A percentile compares a stretch with the other conserved stretches of the same genome.
These are phyloP conservation scores for Micractinium sp. DNA, from an alignment of 139 green algal genomes.

Conservation along the genomic window DNA sequence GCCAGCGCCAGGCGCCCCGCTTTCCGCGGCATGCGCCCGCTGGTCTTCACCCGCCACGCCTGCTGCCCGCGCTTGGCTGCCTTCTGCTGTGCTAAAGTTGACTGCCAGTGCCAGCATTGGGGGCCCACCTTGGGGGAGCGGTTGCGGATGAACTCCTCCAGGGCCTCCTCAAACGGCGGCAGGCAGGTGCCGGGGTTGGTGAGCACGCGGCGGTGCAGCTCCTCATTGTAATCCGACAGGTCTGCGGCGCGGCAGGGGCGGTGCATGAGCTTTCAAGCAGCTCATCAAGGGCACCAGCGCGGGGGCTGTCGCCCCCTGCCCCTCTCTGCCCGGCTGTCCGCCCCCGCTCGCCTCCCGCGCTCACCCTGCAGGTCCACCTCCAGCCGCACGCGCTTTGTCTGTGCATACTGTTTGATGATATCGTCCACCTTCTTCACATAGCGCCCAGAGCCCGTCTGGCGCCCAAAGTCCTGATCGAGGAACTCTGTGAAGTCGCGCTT, in stretches of 20 bases:
- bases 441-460: slow-evolving; percentile 53
- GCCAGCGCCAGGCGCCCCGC: too few species aligned
- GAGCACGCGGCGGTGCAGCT: slow-evolving; percentile 77
- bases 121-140: slow-evolving; percentile 44
- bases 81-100: too few species aligned
- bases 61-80: background rate
- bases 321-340: too few species aligned
- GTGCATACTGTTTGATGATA: slow-evolving; percentile 51
- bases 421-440: slow-evolving; percentile 66
- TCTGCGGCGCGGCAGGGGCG: slow-evolving; percentile 46
- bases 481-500: slow-evolving; percentile 85
- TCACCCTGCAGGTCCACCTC: slow-evolving; percentile 57
- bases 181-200: slow-evolving; percentile 79
- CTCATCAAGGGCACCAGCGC: background rate
- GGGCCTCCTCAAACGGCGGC: slow-evolving; percentile 87
- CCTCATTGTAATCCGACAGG: slow-evolving; percentile 78
- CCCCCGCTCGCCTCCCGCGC: background rate
- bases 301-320: background rate
- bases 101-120: background rate
- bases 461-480: slow-evolving; percentile 72
- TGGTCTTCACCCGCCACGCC: background rate
- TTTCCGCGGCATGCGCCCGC: background rate
- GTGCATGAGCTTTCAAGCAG: background rate
- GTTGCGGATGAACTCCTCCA: slow-evolving; percentile 74
- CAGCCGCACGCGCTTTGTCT: slow-evolving; percentile 43